Conservation (phyloP, 352 stramenopile species). For the Phytophthora melonis region DNA sequence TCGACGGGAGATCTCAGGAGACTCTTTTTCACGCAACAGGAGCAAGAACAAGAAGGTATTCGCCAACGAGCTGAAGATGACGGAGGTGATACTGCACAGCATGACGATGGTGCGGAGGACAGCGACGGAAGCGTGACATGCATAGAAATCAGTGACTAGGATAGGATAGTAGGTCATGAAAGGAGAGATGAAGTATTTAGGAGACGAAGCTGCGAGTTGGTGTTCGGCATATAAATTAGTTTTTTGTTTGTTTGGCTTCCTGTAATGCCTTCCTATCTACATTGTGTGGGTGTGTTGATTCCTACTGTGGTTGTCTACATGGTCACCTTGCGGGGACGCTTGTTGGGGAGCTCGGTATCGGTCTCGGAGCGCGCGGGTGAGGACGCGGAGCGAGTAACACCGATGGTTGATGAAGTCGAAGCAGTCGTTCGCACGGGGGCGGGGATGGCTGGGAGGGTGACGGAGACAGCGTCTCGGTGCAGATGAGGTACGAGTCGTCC, state of each 20-base stretch:
- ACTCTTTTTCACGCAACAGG: constrained; percentile 60
- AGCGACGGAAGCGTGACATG: constrained; percentile 41
- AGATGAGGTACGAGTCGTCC: constrained; percentile 41
- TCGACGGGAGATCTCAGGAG: constrained; percentile 54
- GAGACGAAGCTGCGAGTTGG: not conserved
- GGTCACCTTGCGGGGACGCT: constrained; percentile 41
- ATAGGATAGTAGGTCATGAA: too few species aligned
- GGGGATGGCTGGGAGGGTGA: constrained; percentile 36
- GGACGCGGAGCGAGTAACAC: constrained; percentile 35
- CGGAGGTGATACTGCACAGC: not conserved
- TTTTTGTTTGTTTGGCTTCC: constrained; percentile 18
- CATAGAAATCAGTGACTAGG: constrained; percentile 43
- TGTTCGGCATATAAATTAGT: constrained; percentile 47
- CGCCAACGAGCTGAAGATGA: constrained; percentile 7
- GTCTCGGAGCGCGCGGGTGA: constrained; percentile 35
- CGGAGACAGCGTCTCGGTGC: constrained; percentile 44
- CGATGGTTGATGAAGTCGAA: constrained; percentile 35
- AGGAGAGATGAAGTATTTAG: too few species aligned
- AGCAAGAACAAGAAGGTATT: constrained; percentile 25
- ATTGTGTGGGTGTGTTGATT: constrained; percentile 28
- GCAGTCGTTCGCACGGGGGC: constrained; percentile 22
- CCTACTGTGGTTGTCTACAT: constrained; percentile 38
- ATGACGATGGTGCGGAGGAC: constrained; percentile 5
- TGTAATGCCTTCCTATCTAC: constrained; percentile 33
- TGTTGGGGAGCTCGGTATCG: constrained; percentile 33